These are phyloP conservation scores for Globisporangium uncinulatum DNA, from an alignment of 352 stramenopile genomes.

Conservation along the genomic window DNA sequence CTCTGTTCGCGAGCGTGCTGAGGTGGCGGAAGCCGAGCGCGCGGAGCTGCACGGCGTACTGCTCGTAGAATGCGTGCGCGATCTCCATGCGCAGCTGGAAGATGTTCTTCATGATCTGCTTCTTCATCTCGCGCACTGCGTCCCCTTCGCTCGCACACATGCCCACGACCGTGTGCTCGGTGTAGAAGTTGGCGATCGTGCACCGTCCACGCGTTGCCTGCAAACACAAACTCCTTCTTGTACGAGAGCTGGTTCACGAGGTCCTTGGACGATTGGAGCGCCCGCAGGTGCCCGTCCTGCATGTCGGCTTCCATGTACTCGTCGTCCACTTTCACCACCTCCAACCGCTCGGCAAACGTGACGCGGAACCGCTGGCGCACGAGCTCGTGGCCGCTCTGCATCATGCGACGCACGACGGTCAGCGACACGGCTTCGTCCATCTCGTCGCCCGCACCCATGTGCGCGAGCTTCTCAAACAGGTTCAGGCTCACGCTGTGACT, in stretches of 20 bases:
- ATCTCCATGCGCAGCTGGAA: constrained; percentile 64
- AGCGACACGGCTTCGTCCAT: constrained; percentile 52
- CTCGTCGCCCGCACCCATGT: constrained; percentile 28
- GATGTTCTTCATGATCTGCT: constrained; percentile 69
- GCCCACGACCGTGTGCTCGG: constrained; percentile 62
- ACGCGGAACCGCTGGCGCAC: constrained; percentile 70
- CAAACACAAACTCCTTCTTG: constrained; percentile 84
- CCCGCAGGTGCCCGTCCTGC: constrained; percentile 36
- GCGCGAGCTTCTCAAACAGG: constrained; percentile 40
- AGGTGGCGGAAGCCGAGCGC: constrained; percentile 65
- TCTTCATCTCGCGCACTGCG: constrained; percentile 56
- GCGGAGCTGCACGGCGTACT: constrained; percentile 57
- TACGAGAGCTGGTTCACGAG: constrained; percentile 81
- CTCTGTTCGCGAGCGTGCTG: constrained; percentile 27
- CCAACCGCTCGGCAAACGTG: constrained; percentile 71
- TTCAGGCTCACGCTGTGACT: constrained; percentile 46
- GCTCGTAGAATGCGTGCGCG: constrained; percentile 60
- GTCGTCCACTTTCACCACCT: constrained; percentile 52
- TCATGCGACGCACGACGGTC: constrained; percentile 42
- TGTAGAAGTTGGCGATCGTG: constrained; percentile 68
- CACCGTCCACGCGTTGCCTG: constrained; percentile 48
- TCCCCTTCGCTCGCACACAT: constrained; percentile 63
- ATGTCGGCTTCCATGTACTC: constrained; percentile 35
- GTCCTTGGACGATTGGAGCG: constrained; percentile 72
- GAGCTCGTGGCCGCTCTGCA: constrained; percentile 52